phyloP scores from a whole-genome alignment of 768 basidiomycete genomes.

The Agrocybe praecox region DNA sequence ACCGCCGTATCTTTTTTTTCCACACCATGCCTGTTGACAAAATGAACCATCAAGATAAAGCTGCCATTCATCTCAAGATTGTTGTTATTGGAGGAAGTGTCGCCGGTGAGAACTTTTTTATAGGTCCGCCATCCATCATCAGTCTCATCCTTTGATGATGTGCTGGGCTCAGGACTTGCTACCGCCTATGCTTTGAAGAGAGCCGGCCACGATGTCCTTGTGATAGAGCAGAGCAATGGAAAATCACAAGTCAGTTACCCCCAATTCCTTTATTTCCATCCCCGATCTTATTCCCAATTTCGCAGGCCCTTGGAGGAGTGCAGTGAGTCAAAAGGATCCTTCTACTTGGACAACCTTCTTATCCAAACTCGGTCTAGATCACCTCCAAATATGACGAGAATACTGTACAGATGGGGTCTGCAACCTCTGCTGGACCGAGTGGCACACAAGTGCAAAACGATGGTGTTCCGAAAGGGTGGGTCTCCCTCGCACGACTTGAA shows the following conservation, averaged over 20 bases:
- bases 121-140: neutral
- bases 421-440: slow-evolving; percentile 42
- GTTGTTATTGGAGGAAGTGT: slow-evolving; percentile 44
- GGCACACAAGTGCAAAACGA: slow-evolving; percentile 32
- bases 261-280: neutral
- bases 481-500: neutral
- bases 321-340: neutral
- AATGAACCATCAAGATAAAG: slow-evolving; percentile 8
- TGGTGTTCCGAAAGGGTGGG: slow-evolving; percentile 17
- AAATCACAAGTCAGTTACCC: slow-evolving; percentile 3
- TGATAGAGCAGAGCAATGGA: slow-evolving; percentile 47
- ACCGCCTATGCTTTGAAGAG: slow-evolving; percentile 13
- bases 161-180: slow-evolving; percentile 5
- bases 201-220: slow-evolving; percentile 53
- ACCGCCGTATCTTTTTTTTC: neutral
- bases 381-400: slow-evolving; percentile 58
- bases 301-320: neutral
- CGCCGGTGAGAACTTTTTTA: slow-evolving; percentile 24
- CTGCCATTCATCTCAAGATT: slow-evolving; percentile 18
- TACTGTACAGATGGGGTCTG: slow-evolving; percentile 57
- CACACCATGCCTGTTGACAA: slow-evolving; percentile 8
- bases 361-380: slow-evolving; percentile 20
- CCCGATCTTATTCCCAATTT: neutral
- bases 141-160: neutral
- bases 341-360: neutral